Evolutionary conservation across 768 basidiomycete genomes (phyloP).

Genomic region (Leccinum uliginosum): DNA sequence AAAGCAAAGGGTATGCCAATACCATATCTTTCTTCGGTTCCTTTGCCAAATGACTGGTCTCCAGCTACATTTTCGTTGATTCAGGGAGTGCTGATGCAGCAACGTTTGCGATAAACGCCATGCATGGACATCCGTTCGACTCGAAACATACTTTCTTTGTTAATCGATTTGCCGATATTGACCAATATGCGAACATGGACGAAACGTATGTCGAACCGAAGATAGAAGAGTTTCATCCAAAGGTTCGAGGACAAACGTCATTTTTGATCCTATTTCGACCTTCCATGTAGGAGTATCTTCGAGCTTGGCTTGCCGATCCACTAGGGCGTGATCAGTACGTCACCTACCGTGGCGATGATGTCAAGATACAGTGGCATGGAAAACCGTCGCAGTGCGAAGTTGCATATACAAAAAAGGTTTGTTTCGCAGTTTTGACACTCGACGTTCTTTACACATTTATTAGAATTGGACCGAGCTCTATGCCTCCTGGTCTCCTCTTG

Average conservation of each 20-base stretch:
- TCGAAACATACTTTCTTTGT: conserved; percentile 79
- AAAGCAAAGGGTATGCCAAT: conserved; percentile 82
- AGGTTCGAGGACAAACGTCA: conserved; percentile 41
- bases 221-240: conserved; percentile 66
- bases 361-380: conserved; percentile 89
- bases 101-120: conserved; percentile 54
- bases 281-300: conserved; percentile 76
- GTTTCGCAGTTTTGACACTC: conserved; percentile 9
- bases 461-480: conserved; percentile 97
- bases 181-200: conserved; percentile 71
- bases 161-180: conserved; percentile 88
- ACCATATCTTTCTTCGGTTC: conserved; percentile 1
- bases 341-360: conserved; percentile 89
- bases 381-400: conserved; percentile 83
- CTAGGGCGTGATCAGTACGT: conserved; percentile 95
- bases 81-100: conserved; percentile 70
- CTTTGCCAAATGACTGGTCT: not conserved
- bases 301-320: conserved; percentile 90
- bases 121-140: conserved; percentile 84
- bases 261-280: conserved; percentile 4
- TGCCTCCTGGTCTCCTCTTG: conserved; percentile 93
- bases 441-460: conserved; percentile 10
- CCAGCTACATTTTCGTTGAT: conserved; percentile 81
- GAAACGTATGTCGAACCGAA: conserved; percentile 77
- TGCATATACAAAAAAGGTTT: conserved; percentile 71